Conservation (phyloP, 305 asterid genomes). For the Solanum hybrid region DNA sequence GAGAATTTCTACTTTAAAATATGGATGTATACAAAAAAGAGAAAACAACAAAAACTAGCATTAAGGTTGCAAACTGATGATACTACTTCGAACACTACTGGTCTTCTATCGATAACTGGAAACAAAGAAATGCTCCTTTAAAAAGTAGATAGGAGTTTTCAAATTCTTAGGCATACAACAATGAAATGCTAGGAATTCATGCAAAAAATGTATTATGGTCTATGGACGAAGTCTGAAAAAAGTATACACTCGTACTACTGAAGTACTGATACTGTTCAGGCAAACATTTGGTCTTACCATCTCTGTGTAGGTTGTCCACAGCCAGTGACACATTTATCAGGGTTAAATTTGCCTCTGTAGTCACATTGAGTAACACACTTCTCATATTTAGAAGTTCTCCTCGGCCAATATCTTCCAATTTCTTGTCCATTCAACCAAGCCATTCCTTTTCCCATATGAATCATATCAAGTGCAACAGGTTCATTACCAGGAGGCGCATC, state of each 20-base stretch:
- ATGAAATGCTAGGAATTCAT: neutral
- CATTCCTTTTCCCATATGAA: conserved; percentile 88
- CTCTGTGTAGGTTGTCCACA: conserved; percentile 88
- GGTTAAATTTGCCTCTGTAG: conserved; percentile 75
- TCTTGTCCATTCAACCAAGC: conserved; percentile 94
- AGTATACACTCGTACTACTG: neutral
- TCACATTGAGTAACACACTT: conserved; percentile 57
- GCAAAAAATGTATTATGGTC: neutral
- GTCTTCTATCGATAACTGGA: neutral
- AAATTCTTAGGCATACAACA: neutral
- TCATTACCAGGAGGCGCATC: conserved; percentile 75
- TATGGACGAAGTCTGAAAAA: neutral
- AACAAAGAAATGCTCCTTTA: neutral
- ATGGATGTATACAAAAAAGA: neutral
- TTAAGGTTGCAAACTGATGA: neutral
- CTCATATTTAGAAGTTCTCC: conserved; percentile 53
- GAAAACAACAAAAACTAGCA: neutral
- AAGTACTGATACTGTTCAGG: neutral
- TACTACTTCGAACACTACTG: neutral
- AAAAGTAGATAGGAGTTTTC: neutral
- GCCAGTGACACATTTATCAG: conserved; percentile 73
- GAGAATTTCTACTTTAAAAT: neutral
- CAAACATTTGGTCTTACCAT: conserved; percentile 37
- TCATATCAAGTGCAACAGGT: conserved; percentile 80
- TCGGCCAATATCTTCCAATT: conserved; percentile 85